Percentiles rank a stretch among this genome's conserved stretches.
phyloP scores from a whole-genome alignment of 768 basidiomycete species.

The Ephemerocybe angulata region DNA sequence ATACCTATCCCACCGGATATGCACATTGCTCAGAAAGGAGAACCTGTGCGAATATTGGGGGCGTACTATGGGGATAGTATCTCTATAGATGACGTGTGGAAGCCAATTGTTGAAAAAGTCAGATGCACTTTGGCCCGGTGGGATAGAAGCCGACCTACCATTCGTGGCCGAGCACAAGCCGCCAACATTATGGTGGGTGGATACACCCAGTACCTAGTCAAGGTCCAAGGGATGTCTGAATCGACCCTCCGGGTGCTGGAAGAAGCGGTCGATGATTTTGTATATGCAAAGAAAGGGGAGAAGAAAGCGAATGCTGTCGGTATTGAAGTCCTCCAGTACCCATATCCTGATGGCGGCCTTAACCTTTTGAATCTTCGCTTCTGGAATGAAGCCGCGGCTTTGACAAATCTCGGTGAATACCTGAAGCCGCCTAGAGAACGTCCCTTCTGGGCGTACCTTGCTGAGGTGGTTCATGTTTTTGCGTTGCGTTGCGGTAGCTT shows the following conservation, averaged over 20 bases:
- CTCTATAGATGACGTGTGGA: slow-evolving; percentile 22
- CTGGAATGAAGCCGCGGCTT: no score
- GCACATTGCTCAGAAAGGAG: slow-evolving; percentile 25
- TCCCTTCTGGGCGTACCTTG: no score
- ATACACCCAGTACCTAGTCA: neutral
- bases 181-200: neutral
- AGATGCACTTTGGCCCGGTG: slow-evolving; percentile 16
- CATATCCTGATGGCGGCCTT: no score
- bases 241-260: slow-evolving; percentile 16
- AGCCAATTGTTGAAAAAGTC: slow-evolving; percentile 24
- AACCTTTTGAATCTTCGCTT: no score
- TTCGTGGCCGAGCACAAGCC: slow-evolving; percentile 24
- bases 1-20: slow-evolving; percentile 21
- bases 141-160: slow-evolving; percentile 21
- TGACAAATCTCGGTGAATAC: no score
- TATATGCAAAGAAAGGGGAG: slow-evolving; percentile 19
- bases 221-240: neutral
- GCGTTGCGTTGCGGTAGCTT: no score
- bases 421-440: no score
- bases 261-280: slow-evolving; percentile 21
- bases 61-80: slow-evolving; percentile 28
- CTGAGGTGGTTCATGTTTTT: no score
- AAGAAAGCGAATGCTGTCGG: slow-evolving; percentile 12
- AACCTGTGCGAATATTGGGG: slow-evolving; percentile 27
- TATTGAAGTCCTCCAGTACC: no score